Conservation (phyloP, 1,284 basidiomycete species). For the Dichomitus squalens region DNA sequence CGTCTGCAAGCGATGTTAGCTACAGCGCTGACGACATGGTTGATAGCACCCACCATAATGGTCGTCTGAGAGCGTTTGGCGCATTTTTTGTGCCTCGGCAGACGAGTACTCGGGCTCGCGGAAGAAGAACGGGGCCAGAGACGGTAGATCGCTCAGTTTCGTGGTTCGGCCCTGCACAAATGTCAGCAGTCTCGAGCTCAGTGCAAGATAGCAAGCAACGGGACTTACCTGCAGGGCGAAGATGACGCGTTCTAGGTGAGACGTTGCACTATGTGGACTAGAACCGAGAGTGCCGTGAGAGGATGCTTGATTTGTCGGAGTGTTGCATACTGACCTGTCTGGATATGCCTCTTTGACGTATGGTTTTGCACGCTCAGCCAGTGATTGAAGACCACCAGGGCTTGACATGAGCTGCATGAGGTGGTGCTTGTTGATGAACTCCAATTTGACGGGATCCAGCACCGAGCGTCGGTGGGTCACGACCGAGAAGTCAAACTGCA, state of each 20-base stretch:
- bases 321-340: slow-evolving; percentile 38
- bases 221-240: slow-evolving; percentile 53
- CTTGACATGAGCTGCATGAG: slow-evolving; percentile 52
- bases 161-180: slow-evolving; percentile 65
- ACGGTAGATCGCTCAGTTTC: slow-evolving; percentile 69
- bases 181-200: not conserved
- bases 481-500: slow-evolving; percentile 69
- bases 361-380: slow-evolving; percentile 52
- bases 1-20: slow-evolving; percentile 10
- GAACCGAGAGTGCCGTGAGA: not conserved
- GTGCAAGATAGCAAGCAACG: no score
- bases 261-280: slow-evolving; percentile 51
- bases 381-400: slow-evolving; percentile 43
- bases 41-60: slow-evolving; percentile 20
- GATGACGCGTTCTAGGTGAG: slow-evolving; percentile 63
- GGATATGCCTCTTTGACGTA: slow-evolving; percentile 52
- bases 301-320: not conserved
- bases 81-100: slow-evolving; percentile 58
- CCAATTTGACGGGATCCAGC: slow-evolving; percentile 72
- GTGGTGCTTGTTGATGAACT: slow-evolving; percentile 80
- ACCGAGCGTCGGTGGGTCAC: slow-evolving; percentile 78
- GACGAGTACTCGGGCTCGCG: slow-evolving; percentile 60
- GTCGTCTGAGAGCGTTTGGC: slow-evolving; percentile 39
- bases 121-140: slow-evolving; percentile 77
- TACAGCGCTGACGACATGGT: not conserved